Percentiles rank a stretch among this genome's conserved stretches.
Evolutionary conservation across 768 basidiomycete species (phyloP).

Genomic region (Suillus paluster): DNA sequence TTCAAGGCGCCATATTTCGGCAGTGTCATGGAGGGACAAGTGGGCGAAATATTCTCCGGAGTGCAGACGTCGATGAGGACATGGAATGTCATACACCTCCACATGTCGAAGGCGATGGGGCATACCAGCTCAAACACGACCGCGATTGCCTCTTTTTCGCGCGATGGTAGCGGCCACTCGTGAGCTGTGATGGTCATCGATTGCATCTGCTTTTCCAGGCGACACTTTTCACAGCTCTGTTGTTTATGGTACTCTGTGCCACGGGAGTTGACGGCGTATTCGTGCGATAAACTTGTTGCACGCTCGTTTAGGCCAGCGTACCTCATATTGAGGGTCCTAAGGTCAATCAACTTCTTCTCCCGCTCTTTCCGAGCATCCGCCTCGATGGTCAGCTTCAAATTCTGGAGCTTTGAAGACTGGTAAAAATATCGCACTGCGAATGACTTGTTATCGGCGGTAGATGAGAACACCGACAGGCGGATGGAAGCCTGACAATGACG

Average conservation of each 20-base stretch:
- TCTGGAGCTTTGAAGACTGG: slow-evolving; percentile 23
- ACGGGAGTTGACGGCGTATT: not conserved
- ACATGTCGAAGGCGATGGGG: slow-evolving; percentile 45
- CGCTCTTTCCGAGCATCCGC: slow-evolving; percentile 25
- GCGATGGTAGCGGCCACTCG: slow-evolving; percentile 52
- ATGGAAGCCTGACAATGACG: slow-evolving; percentile 28
- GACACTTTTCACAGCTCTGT: slow-evolving; percentile 34
- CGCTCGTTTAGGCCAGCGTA: not conserved
- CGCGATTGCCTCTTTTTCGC: slow-evolving; percentile 24
- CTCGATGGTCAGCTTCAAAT: slow-evolving; percentile 37
- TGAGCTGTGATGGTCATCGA: slow-evolving; percentile 38
- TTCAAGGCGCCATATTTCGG: slow-evolving; percentile 15
- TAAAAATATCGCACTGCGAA: slow-evolving; percentile 44
- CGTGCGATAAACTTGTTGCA: not conserved
- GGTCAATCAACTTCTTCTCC: slow-evolving; percentile 22
- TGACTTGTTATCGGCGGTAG: slow-evolving; percentile 14
- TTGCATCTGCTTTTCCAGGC: slow-evolving; percentile 18
- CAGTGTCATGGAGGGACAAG: slow-evolving; percentile 20
- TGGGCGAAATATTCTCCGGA: slow-evolving; percentile 3
- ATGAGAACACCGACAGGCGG: slow-evolving; percentile 40
- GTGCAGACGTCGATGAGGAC: slow-evolving; percentile 43
- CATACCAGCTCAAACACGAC: slow-evolving; percentile 48
- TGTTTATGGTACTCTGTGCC: not conserved
- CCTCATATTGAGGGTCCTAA: slow-evolving; percentile 20
- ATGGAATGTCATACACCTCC: slow-evolving; percentile 47